Evolutionary conservation across 805 yeast genomes (phyloP), one percentile per base, ranked within the genome.

Genomic region (Candida cerambycidarum): DNA sequence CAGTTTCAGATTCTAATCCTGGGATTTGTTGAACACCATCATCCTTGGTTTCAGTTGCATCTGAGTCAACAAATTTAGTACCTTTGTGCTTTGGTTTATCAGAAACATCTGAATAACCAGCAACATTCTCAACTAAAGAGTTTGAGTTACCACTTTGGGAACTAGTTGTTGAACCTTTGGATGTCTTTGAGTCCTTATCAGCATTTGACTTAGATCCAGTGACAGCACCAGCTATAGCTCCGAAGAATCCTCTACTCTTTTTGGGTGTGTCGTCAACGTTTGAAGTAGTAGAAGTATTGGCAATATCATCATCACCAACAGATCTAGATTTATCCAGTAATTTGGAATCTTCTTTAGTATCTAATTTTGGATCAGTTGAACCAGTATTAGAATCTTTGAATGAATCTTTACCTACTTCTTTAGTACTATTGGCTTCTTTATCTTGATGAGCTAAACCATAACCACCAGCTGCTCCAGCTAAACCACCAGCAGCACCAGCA

Each of bases 1-100:
- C 32, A 13, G 40, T 21, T 16, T 36, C 30, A 8, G 55, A 36
- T 7, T 28, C 46, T 29, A 55, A 43, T 2, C 59, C 59, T 7
- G 61, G 59, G 15, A 55, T 53, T 15, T 35, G 36, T 37, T 43
- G 46, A 11, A 32, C 40, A 11, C 33, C 7, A 14, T 42, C 42
- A 12, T 40, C 37, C 28, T 32, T 35, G 18, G 31, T 11, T 29
- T 38, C 41, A 10, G 44, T 18, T 10, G 37, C 31, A 15, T 32
- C 38, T n/a, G n/a, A n/a, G 10, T 23, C 41, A 12, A 31, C 49
- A 14, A 43, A 34, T 15, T 47, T 14, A 11, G 40, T 21, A 10
- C 42, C 37, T 17, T 47, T 35, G 43, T 32, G 53, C 35, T 39
- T 46, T 32, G 38, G 50, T n/a, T 32, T 43, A 13, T 31, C 44